A percentile compares a stretch with the other conserved stretches of the same genome.
These are phyloP conservation scores for Trypanosoma vivax DNA, from an alignment of 208 protist genomes.

Conservation along the genomic window DNA sequence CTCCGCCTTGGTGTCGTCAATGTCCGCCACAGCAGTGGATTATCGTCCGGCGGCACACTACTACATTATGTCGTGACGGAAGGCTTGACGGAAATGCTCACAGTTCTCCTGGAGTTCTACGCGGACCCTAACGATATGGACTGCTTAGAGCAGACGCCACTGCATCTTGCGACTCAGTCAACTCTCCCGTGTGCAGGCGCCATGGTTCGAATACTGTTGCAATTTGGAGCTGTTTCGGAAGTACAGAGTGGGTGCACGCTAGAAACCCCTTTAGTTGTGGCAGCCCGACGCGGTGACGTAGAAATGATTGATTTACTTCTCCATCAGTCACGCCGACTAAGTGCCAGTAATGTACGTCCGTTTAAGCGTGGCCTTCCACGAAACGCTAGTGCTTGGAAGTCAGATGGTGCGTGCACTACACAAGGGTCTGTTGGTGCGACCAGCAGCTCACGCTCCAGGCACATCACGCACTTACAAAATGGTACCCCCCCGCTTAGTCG, in stretches of 20 bases:
- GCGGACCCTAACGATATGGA: slow-evolving; percentile 64
- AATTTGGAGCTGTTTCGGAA: slow-evolving; percentile 32
- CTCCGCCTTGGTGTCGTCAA: slow-evolving; percentile 42
- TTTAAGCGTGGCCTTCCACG: no score
- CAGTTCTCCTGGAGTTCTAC: slow-evolving; percentile 56
- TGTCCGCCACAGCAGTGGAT: slow-evolving; percentile 33
- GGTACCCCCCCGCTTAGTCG: no score
- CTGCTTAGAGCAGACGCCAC: slow-evolving; percentile 49
- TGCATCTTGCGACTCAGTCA: slow-evolving; percentile 34
- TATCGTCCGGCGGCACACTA: slow-evolving; percentile 44
- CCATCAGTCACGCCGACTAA: slow-evolving; percentile 11
- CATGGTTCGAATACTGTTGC: slow-evolving; percentile 41
- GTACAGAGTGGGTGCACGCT: slow-evolving; percentile 49
- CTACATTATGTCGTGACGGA: slow-evolving; percentile 52
- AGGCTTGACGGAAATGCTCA: slow-evolving; percentile 21
- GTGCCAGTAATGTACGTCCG: no score
- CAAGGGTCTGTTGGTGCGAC: no score
- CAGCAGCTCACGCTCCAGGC: no score
- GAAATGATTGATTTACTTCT: slow-evolving; percentile 17
- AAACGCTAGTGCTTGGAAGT: no score
- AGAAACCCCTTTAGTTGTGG: slow-evolving; percentile 57
- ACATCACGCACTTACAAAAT: no score
- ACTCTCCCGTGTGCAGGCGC: slow-evolving; percentile 8
- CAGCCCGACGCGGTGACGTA: slow-evolving; percentile 22
- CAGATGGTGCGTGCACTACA: no score